A percentile compares a stretch with the other conserved stretches of the same genome.
These are phyloP conservation scores for Calonectria crousiana DNA, from an alignment of 2,329 filamentous ascomycete genomes.

Conservation along the genomic window DNA sequence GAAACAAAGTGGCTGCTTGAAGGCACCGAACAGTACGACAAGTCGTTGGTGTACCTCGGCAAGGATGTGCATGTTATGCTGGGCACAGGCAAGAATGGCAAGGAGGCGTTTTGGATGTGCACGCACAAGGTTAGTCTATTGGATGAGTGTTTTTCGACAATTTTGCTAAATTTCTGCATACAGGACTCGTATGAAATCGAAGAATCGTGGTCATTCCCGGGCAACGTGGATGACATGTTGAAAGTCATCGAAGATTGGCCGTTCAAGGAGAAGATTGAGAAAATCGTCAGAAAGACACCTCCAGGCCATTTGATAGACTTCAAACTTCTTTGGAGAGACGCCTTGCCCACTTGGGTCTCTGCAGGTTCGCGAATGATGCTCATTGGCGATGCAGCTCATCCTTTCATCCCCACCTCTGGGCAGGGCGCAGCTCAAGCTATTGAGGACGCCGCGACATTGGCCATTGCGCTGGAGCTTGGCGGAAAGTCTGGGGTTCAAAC, in stretches of 20 bases:
- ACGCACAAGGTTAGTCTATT: not conserved
- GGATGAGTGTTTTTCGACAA: accelerated
- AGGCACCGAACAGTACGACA: not conserved
- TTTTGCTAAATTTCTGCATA: not conserved
- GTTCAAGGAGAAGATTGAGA: not conserved
- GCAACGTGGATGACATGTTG: not conserved
- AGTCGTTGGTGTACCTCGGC: not conserved
- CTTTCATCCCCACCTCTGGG: not conserved
- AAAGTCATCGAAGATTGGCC: not conserved
- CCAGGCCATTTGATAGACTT: not conserved
- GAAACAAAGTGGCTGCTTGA: not conserved
- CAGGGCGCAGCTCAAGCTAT: not conserved
- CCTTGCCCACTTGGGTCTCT: not conserved
- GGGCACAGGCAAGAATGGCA: not conserved
- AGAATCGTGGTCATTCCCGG: constrained; percentile 1
- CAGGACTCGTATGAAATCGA: not conserved
- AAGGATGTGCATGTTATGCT: not conserved
- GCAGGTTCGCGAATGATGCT: not conserved
- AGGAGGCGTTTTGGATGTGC: not conserved
- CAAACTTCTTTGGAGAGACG: not conserved
- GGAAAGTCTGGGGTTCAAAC: not conserved
- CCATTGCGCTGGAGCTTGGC: not conserved
- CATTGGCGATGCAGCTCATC: not conserved
- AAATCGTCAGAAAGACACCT: not conserved
- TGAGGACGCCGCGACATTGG: not conserved